Evolutionary conservation across 2,329 filamentous ascomycete genomes (phyloP), one percentile per base, ranked within the genome.

Genomic region (Aquanectria penicillioides): DNA sequence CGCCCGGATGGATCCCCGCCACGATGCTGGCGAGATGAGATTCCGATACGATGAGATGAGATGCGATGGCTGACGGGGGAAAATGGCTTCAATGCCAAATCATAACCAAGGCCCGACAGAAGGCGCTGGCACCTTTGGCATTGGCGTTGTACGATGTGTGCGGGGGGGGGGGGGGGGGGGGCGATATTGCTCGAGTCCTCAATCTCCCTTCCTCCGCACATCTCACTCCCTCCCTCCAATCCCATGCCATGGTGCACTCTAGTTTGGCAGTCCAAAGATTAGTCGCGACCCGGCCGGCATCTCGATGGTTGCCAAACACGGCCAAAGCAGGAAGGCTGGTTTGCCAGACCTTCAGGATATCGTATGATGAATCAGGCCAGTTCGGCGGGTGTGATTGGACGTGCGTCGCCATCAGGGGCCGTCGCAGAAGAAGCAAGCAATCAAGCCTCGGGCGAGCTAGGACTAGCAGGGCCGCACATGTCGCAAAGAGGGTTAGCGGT

Each of bases 361-460:
- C 64, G 63, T 70, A 70, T 65, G 68, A 68, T 68, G 53, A 28
- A 65, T 69, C 64, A 70, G 57, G 58, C 64, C 63, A 69, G 63
- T 41, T 26, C 22, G 26, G 26, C n/a, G 13, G 29, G 40, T 13
- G 31, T 55, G 57, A 65, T 61, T 64, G 58, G 66, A 44, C 28
- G 50, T 44, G 43, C 26, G 26, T 18, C 46, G 38, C 23, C 37
- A 47, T 40, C 31, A 38, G 52, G 50, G 60, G 37, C 43, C 36
- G 18, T 33, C 25, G 43, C 34, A 44, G 58, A 46, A 48, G 57
- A 66, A 64, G 59, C 57, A 66, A 66, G 54, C 41, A 64, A 64
- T 36, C 52, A 67, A 66, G 34, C 44, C 37, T 47, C 41, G 20
- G 25, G n/a, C n/a, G n/a, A n/a, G n/a, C n/a, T n/a, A n/a, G n/a